Evolutionary conservation across 1,284 basidiomycete genomes (phyloP).

Genomic region (Cutaneotrichosporon sp.): DNA sequence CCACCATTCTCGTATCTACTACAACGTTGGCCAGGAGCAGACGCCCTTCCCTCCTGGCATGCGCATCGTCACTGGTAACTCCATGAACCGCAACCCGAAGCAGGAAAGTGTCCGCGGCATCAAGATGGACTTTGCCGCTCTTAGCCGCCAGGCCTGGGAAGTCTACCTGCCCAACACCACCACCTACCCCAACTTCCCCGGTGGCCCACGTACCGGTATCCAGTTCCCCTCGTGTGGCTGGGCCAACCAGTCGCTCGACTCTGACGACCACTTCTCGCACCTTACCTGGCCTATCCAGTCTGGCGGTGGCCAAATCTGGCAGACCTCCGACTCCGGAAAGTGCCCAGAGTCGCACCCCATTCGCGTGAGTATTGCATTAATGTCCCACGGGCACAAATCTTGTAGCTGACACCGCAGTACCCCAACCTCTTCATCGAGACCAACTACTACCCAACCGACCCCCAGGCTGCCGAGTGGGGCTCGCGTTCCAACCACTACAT

Average conservation of each 20-base stretch:
- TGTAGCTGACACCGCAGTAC: conserved; percentile 15
- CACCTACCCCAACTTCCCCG: background rate
- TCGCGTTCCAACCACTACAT: conserved; percentile 13
- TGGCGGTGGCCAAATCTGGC: conserved; percentile 1
- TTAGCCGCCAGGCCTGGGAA: conserved; percentile 52
- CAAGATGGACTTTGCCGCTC: conserved; percentile 41
- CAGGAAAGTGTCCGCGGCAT: background rate
- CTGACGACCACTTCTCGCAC: conserved; percentile 48
- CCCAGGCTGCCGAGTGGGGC: conserved; percentile 11
- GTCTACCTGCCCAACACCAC: conserved; percentile 29
- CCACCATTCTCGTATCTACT: conserved; percentile 43
- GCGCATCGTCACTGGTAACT: conserved; percentile 52
- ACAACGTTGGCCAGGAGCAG: conserved; percentile 19
- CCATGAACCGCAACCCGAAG: conserved; percentile 2
- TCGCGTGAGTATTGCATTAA: conserved; percentile 7
- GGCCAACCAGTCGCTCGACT: conserved; percentile 36
- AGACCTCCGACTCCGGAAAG: conserved; percentile 4
- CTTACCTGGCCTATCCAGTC: conserved; percentile 51
- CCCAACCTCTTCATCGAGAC: conserved; percentile 53
- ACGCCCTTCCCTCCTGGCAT: conserved; percentile 53
- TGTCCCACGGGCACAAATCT: background rate
- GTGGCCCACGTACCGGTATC: conserved; percentile 13
- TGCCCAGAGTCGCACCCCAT: conserved; percentile 51
- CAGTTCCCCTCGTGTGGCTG: conserved; percentile 46
- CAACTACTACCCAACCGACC: conserved; percentile 4